Evolutionary conservation across 2,329 filamentous ascomycete genomes (phyloP).

Genomic region (Xylariaceae sp.): DNA sequence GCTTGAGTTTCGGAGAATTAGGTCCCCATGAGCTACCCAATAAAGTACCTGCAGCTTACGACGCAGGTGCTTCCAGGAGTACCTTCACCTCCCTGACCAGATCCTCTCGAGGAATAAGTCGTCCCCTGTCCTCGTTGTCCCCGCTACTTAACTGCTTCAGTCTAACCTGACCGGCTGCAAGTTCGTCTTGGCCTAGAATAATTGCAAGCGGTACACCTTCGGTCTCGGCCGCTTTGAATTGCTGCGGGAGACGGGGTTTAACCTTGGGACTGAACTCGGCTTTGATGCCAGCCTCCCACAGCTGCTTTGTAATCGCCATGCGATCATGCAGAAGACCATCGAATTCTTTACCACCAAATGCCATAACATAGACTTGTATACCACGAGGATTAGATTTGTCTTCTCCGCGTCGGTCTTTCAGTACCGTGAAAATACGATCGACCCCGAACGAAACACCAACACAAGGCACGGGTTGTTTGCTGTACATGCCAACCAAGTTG

Average conservation of each 20-base stretch:
- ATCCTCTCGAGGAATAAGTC: no score
- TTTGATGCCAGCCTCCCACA: conserved; percentile 91
- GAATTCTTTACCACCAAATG: conserved; percentile 88
- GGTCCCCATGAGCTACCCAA: no score
- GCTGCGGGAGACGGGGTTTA: conserved; percentile 85
- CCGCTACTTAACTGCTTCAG: no score
- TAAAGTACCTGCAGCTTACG: no score
- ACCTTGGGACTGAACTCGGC: conserved; percentile 89
- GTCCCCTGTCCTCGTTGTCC: no score
- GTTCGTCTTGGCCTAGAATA: conserved; percentile 89
- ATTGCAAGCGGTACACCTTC: conserved; percentile 83
- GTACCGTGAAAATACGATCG: conserved; percentile 80
- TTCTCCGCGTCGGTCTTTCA: conserved; percentile 68
- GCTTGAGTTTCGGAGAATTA: no score
- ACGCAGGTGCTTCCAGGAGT: no score
- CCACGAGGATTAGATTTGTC: conserved; percentile 26
- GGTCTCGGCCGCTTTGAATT: conserved; percentile 89
- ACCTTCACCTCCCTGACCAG: no score
- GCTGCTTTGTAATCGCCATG: conserved; percentile 74
- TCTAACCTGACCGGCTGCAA: conserved; percentile 81
- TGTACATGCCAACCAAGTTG: conserved; percentile 79
- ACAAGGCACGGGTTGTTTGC: conserved; percentile 74
- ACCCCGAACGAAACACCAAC: conserved; percentile 82
- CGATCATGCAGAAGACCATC: conserved; percentile 81
- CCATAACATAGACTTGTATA: conserved; percentile 91